These are phyloP conservation scores for Diaporthe longicolla DNA, from an alignment of 2,329 filamentous ascomycete species.

Conservation along the genomic window DNA sequence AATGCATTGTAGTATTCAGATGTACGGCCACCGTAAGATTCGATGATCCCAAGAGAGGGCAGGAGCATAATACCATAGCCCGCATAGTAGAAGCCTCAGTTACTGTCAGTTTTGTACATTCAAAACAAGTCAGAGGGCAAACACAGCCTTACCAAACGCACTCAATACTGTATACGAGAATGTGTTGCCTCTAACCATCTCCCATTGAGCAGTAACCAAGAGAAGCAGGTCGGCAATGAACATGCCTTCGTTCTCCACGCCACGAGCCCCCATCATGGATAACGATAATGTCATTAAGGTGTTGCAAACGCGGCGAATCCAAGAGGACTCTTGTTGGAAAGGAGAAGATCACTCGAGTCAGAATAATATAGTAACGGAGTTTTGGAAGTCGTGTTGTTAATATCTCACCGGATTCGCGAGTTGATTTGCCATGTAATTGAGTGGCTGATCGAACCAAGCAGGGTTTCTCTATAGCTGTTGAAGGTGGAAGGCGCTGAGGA, in stretches of 20 bases:
- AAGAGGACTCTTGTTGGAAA: not conserved
- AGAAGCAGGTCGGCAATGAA: slow-evolving; percentile 4
- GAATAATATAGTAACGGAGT: not conserved
- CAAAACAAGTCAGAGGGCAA: not conserved
- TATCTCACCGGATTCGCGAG: slow-evolving; percentile 3
- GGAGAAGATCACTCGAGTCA: not conserved
- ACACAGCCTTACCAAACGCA: not conserved
- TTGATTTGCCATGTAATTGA: not conserved
- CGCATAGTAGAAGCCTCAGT: not conserved
- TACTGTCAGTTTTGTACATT: not conserved
- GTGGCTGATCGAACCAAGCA: not conserved
- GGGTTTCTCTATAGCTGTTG: not conserved
- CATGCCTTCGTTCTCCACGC: slow-evolving; percentile 6
- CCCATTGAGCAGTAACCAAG: slow-evolving; percentile 17
- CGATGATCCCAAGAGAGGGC: not conserved
- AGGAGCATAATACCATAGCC: slow-evolving; percentile 14
- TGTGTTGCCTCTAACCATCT: slow-evolving; percentile 10
- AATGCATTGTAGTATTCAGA: slow-evolving; percentile 21
- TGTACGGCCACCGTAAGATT: slow-evolving; percentile 13
- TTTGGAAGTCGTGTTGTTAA: not conserved
- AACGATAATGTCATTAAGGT: slow-evolving; percentile 1
- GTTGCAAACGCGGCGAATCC: slow-evolving; percentile 17
- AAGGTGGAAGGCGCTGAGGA: not conserved
- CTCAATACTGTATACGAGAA: slow-evolving; percentile 1
- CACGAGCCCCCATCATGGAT: slow-evolving; percentile 5